A percentile compares a stretch with the other conserved stretches of the same genome.
Evolutionary conservation across 2,329 filamentous ascomycete species (phyloP).

Genomic region (Colletotrichum noveboracense): DNA sequence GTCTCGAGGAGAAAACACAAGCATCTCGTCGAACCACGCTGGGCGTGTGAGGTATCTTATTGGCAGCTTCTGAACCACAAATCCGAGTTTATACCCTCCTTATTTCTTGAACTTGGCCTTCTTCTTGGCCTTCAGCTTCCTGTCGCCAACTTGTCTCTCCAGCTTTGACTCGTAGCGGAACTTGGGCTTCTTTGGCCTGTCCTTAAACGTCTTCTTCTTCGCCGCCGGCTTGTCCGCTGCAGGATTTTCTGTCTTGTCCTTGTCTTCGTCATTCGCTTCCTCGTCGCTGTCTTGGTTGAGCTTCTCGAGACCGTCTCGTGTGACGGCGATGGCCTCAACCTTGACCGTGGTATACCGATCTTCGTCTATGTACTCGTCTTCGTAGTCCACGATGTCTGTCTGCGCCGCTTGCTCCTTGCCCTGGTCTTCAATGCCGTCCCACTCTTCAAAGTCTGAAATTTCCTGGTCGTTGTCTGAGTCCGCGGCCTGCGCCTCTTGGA

Average conservation of each 20-base stretch:
- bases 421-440: constrained; percentile 68
- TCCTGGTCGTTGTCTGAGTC: constrained; percentile 44
- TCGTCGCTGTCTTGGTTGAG: constrained; percentile 36
- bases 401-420: constrained; percentile 43
- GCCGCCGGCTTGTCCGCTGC: constrained; percentile 33
- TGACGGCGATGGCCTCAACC: constrained; percentile 85
- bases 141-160: constrained; percentile 76
- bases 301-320: constrained; percentile 73
- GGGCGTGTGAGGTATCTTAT: constrained; percentile 6
- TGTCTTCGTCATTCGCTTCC: constrained; percentile 25
- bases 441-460: constrained; percentile 55
- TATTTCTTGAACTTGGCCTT: constrained; percentile 32
- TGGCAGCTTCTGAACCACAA: background rate
- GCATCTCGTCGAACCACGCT: constrained; percentile 7
- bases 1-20: background rate
- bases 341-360: constrained; percentile 96
- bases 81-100: constrained; percentile 19
- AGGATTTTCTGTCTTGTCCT: constrained; percentile 26
- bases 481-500: constrained; percentile 65
- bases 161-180: constrained; percentile 92
- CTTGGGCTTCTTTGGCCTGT: constrained; percentile 67
- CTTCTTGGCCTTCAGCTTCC: constrained; percentile 74
- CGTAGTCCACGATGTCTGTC: constrained; percentile 69
- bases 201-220: constrained; percentile 69
- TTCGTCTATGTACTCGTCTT: constrained; percentile 96